Evolutionary conservation across 495 filamentous ascomycete genomes (phyloP).

Genomic region (Elaphomyces granulatus): DNA sequence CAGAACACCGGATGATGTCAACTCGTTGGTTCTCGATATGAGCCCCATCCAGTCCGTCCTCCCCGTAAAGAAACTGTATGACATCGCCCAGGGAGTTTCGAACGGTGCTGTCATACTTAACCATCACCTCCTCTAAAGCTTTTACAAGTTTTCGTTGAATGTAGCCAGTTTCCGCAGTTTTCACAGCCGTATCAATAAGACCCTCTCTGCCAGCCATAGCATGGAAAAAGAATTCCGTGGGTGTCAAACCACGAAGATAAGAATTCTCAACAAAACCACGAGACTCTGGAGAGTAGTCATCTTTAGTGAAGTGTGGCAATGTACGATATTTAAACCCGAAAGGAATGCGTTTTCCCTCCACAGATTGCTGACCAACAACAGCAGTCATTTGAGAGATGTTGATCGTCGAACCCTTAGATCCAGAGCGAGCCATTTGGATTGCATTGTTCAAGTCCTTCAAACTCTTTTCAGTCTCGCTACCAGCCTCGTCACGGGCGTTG

Average conservation of each 20-base stretch:
- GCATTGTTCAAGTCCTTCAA: constrained; percentile 93
- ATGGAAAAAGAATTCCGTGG: constrained; percentile 98
- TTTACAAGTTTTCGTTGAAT: constrained; percentile 98
- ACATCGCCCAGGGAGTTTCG: constrained; percentile 94
- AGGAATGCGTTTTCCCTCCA: constrained; percentile 97
- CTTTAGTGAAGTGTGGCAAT: constrained; percentile 95
- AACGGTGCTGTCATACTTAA: constrained; percentile 94
- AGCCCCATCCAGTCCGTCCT: constrained; percentile 86
- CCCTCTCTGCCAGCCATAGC: constrained; percentile 99
- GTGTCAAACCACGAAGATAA: constrained; percentile 88
- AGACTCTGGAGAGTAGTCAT: constrained; percentile 94
- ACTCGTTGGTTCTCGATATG: constrained; percentile 84
- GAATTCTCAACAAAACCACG: constrained; percentile 99
- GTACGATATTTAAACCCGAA: constrained; percentile 99
- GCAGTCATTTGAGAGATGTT: constrained; percentile 99
- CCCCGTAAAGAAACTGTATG: constrained; percentile 94
- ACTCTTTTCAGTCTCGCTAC: constrained; percentile 77
- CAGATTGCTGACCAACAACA: constrained; percentile 89
- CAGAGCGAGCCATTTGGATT: constrained; percentile 86
- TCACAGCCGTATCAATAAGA: constrained; percentile 98
- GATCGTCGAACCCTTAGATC: constrained; percentile 95
- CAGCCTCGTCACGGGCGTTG: constrained; percentile 88
- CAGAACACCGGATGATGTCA: constrained; percentile 65
- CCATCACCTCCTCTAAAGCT: constrained; percentile 92
- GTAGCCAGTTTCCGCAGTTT: constrained; percentile 98